phyloP scores from a whole-genome alignment of 1,284 basidiomycete species.

The Fomitiporia mediterranea region DNA sequence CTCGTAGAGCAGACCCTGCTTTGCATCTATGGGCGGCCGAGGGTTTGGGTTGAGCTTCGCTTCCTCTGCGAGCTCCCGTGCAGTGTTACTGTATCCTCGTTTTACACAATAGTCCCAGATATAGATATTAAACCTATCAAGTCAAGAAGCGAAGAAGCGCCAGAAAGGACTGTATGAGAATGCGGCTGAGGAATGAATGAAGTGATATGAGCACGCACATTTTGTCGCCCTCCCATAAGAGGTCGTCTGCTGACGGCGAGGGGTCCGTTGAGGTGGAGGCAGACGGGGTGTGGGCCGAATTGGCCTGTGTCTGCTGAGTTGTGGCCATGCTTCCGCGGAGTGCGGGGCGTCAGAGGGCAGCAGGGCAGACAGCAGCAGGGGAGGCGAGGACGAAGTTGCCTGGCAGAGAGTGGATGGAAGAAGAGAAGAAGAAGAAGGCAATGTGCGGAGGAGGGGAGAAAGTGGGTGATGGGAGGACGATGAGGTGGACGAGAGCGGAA shows the following conservation, averaged over 20 bases:
- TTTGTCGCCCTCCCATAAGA: slow-evolving; percentile 50
- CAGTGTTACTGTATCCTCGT: slow-evolving; percentile 68
- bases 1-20: slow-evolving; percentile 78
- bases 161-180: neutral
- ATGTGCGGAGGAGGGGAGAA: no score
- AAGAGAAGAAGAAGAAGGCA: no score
- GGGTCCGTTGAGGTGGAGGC: slow-evolving; percentile 1
- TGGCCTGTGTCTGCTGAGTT: slow-evolving; percentile 7
- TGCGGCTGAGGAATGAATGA: slow-evolving; percentile 9
- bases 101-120: slow-evolving; percentile 79
- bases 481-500: no score
- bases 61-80: slow-evolving; percentile 55
- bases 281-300: slow-evolving; percentile 8
- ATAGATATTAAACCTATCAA: slow-evolving; percentile 85
- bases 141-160: slow-evolving; percentile 3
- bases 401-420: no score
- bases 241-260: neutral
- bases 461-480: no score
- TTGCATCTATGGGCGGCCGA: slow-evolving; percentile 71
- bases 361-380: no score
- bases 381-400: no score
- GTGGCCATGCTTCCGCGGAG: slow-evolving; percentile 15
- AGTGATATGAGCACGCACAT: slow-evolving; percentile 35
- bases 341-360: no score
- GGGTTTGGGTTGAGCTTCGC: slow-evolving; percentile 57